Base-by-base conservation (phyloP, 1,284 basidiomycete species). In the Rugosomyces carneus region DNA sequence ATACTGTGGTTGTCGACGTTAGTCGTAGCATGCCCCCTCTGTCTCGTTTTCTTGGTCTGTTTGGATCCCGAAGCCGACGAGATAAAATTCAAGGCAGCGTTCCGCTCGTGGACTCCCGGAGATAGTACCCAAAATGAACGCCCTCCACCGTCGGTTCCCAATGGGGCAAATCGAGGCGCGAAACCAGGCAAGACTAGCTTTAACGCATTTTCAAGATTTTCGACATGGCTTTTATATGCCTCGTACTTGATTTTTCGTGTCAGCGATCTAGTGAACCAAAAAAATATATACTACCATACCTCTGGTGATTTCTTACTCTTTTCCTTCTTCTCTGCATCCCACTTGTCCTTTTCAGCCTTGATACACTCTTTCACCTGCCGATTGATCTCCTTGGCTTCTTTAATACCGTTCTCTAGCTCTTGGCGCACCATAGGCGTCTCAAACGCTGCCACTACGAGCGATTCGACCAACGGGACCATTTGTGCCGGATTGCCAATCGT, bases 401-500 rank as follows among this genome's bases (percentile, higher is more conserved):
- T 68, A 0, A 62, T 47, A 2, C 77, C 80, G 4, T 65, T 64
- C 5, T 84, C 84, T 19, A 88, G 61, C 47, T 79, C 80, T 21
- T 73, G 70, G 10, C 75, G 73, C n/a, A 83, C 63, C 6, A 58
- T 57, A 27, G 69, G 61, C 5, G 79, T 72, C 32, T 70, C 60
- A 7, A 80, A 53, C 0, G 68, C 70, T 5, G 63, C 62, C 37
- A 82, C 70, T 13, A 83, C 69, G n/a, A 89, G 65, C 1, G 74
- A 71, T 2, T 69, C 52, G 27, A 89, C 56, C 15, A 84, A 70
- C 20, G 84, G 84, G 11, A 89, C 64, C 51, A 89, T 69, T 55
- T 89, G 85, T 2, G 71, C 70, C 0, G 84, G 70, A 39, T 69
- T 65, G 5, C 68, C 62, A 40, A 84, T 64, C 27, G 61, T 55